Evolutionary conservation across 2,329 filamentous ascomycete species (phyloP), one percentile per base, ranked within the genome.

Genomic region (Bipolaris cookei): DNA sequence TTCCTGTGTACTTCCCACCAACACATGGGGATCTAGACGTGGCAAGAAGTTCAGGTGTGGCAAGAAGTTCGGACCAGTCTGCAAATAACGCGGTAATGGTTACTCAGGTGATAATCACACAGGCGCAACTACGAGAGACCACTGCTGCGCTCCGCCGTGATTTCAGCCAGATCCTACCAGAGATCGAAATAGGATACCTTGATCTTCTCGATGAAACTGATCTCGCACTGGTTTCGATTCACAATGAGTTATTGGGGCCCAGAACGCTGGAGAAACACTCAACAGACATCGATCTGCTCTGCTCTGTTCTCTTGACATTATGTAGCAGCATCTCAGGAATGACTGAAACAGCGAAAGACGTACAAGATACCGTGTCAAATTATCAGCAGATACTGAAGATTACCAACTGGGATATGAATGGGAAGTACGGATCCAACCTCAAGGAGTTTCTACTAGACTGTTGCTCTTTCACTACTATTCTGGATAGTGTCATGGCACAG

Each of bases 1-100:
- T 76, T 4, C 70, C 72, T 0, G 64, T 68, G 0, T 75, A 68
- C 56, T 75, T 76, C 16, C 73, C 73, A 10, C 72, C 72, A 13
- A 74, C 69, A 18, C 65, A 72, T 45, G 64, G 61, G 20, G 71
- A 75, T 38, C 32, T 73, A 4, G 71, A 73, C 13, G 56, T 58
- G 21, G 61, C 65, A 3, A 56, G 57, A 21, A 47, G 52, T 30
- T 30, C 28, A 30, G 70, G 70, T 16, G 56, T 56, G 18, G 62
- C 65, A 3, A 56, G 56, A 23, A 47, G 56, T 11, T 58, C 51
- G 5, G 54, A 58, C 4, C 37, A 43, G 41, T 57, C 56, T 38
- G 39, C 48, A 16, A 63, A 58, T 35, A 62, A 51, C 25, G 54
- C 57, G 25, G 54, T 57, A 4, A 46, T 68, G 6, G 61, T 56